Conservation (phyloP, 176 grass and related monocot genomes). For the Melocanna baccifera region DNA sequence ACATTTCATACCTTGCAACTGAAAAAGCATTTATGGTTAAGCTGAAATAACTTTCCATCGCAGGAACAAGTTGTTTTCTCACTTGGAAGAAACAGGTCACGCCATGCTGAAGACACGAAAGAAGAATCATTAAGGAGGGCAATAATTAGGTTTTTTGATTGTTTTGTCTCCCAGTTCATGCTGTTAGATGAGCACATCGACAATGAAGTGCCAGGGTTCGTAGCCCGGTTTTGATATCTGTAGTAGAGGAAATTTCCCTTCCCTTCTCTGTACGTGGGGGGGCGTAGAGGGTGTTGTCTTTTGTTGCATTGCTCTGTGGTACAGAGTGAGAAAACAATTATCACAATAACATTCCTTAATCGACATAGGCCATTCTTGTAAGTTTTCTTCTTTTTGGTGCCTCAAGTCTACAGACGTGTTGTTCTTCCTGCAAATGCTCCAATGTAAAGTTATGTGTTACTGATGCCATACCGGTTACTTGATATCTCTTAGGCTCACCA, state of each 20-base stretch:
- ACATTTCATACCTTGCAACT: background rate
- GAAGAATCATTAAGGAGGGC: slow-evolving; percentile 27
- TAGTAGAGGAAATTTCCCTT: background rate
- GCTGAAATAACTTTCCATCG: slow-evolving; percentile 10
- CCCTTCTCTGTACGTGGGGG: background rate
- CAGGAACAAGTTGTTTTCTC: slow-evolving; percentile 90
- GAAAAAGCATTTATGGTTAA: background rate
- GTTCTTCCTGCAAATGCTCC: background rate
- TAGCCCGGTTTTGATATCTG: slow-evolving; percentile 30
- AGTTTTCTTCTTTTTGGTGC: background rate
- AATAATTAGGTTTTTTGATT: background rate
- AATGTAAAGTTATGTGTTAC: background rate
- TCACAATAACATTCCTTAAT: background rate
- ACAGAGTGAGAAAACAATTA: background rate
- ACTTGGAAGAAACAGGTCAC: slow-evolving; percentile 83
- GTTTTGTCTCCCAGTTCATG: slow-evolving; percentile 10
- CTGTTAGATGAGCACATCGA: slow-evolving; percentile 1
- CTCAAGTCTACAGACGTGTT: background rate
- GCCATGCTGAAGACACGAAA: slow-evolving; percentile 51
- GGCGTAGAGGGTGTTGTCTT: background rate
- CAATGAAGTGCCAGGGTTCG: background rate
- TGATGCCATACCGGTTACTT: background rate
- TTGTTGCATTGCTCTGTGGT: background rate
- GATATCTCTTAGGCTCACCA: background rate
- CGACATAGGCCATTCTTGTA: background rate